phyloP scores from a whole-genome alignment of 768 basidiomycete genomes.

The Xanthoconium purpureum region DNA sequence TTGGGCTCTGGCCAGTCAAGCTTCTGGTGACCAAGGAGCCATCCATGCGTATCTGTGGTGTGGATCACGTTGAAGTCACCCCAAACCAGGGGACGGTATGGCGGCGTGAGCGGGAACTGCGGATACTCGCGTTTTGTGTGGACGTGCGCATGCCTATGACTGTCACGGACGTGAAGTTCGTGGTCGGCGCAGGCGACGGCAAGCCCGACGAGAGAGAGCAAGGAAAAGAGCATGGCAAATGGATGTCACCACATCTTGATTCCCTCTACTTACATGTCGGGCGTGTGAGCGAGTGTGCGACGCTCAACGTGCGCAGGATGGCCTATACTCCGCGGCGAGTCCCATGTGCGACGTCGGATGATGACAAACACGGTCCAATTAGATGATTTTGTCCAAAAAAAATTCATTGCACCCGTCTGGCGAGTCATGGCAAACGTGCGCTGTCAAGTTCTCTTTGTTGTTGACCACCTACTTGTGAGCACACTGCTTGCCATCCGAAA shows the following conservation, averaged over 20 bases:
- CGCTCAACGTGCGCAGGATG: neutral
- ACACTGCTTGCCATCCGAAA: too few relatives aligned
- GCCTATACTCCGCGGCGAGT: too few relatives aligned
- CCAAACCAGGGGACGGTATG: constrained; percentile 73
- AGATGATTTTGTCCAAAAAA: too few relatives aligned
- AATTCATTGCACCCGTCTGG: neutral
- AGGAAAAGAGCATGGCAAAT: constrained; percentile 12
- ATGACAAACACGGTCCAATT: too few relatives aligned
- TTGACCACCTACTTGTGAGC: neutral
- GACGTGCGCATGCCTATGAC: constrained; percentile 35
- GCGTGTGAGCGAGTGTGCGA: neutral
- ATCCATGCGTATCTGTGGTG: constrained; percentile 82
- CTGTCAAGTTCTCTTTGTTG: neutral
- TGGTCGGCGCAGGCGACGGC: constrained; percentile 21
- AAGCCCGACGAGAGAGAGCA: constrained; percentile 18
- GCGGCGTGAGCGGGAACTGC: constrained; percentile 47
- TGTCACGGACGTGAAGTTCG: constrained; percentile 21
- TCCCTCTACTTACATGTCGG: neutral
- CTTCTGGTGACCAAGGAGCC: constrained; percentile 85
- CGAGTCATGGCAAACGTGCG: constrained; percentile 4
- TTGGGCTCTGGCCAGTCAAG: constrained; percentile 69
- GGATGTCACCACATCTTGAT: neutral
- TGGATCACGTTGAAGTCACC: constrained; percentile 84
- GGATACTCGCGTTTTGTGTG: constrained; percentile 39
- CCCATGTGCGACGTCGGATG: too few relatives aligned